Evolutionary conservation across 495 filamentous ascomycete species (phyloP).

Genomic region (Trichoderma virens): DNA sequence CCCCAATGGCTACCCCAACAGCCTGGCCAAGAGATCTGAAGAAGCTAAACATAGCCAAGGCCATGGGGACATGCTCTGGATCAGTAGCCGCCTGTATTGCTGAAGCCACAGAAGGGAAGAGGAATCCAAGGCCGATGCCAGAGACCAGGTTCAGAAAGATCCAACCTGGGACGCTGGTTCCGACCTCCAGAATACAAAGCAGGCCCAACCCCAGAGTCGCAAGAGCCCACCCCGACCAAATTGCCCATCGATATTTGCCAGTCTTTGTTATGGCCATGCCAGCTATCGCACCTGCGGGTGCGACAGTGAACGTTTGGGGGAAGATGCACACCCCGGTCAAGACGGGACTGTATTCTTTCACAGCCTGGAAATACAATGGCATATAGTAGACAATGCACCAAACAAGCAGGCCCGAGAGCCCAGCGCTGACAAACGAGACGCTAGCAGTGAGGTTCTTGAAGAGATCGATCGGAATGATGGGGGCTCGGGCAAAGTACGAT

Average conservation of each 20-base stretch:
- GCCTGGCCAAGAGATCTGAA: constrained; percentile 46
- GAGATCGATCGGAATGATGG: constrained; percentile 34
- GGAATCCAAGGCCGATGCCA: constrained; percentile 45
- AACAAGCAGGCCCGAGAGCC: constrained; percentile 41
- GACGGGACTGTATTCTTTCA: constrained; percentile 47
- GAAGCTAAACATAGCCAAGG: constrained; percentile 48
- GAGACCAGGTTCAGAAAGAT: constrained; percentile 43
- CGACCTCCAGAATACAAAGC: constrained; percentile 35
- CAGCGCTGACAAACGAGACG: constrained; percentile 29
- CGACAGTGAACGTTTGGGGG: constrained; percentile 44
- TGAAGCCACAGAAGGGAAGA: constrained; percentile 42
- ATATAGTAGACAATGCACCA: constrained; percentile 52
- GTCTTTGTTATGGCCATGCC: constrained; percentile 31
- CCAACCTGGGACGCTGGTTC: constrained; percentile 40
- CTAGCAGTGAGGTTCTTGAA: constrained; percentile 34
- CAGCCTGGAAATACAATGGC: constrained; percentile 55
- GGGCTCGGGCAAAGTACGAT: constrained; percentile 30
- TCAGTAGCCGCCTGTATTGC: constrained; percentile 34
- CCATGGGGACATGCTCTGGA: constrained; percentile 22
- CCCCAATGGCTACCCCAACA: constrained; percentile 43
- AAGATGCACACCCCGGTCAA: constrained; percentile 51
- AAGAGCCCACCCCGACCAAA: constrained; percentile 45
- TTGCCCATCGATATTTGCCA: constrained; percentile 40
- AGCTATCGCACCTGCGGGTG: constrained; percentile 23
- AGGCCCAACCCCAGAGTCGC: constrained; percentile 37